Evolutionary conservation across 1,284 basidiomycete genomes (phyloP).

Genomic region (Moniliophthora roreri): DNA sequence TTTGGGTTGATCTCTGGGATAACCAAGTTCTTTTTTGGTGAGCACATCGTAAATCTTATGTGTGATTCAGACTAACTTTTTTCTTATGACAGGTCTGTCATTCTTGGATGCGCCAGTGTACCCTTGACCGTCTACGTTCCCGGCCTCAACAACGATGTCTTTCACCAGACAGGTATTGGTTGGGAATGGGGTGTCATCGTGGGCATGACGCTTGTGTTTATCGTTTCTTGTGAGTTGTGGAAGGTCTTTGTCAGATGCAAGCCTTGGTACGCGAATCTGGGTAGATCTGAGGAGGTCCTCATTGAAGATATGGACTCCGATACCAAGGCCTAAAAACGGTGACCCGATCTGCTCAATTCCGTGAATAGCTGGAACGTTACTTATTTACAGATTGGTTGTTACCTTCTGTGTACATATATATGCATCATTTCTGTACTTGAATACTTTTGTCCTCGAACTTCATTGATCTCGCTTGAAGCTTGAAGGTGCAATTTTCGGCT

Average conservation of each 20-base stretch:
- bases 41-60: conserved; percentile 16
- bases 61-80: not conserved
- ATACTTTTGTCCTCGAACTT: no score
- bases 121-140: conserved; percentile 47
- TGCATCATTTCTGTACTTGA: no score
- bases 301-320: not conserved
- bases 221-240: conserved; percentile 36
- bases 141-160: conserved; percentile 39
- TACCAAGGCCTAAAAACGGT: no score
- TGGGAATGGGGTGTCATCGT: conserved; percentile 47
- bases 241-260: conserved; percentile 22
- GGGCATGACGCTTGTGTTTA: conserved; percentile 35
- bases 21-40: conserved; percentile 59
- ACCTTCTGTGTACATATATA: no score
- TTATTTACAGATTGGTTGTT: no score
- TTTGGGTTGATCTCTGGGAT: conserved; percentile 48
- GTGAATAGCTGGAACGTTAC: no score
- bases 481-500: no score
- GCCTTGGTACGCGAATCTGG: conserved; percentile 6
- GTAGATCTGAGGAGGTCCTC: not conserved
- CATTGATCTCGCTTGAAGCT: no score
- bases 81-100: not conserved
- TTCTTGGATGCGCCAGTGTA: conserved; percentile 16
- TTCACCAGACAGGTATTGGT: conserved; percentile 40
- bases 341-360: no score